A percentile compares a stretch with the other conserved stretches of the same genome.
phyloP scores from a whole-genome alignment of 192 early-diverging fungal species.

The Backusella tarrabulga region DNA sequence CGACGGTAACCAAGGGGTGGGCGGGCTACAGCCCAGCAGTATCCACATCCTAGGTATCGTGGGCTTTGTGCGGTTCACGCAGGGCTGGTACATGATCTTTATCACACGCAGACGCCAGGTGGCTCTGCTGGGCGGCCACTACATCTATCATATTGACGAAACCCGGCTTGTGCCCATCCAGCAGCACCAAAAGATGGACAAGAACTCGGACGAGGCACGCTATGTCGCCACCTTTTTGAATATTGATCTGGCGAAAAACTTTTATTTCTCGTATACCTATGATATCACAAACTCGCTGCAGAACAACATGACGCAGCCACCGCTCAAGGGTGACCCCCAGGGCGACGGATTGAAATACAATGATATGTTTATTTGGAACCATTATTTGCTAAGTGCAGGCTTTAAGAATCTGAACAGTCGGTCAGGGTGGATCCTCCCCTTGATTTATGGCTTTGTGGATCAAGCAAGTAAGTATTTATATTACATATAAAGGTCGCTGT shows the following conservation, averaged over 20 bases:
- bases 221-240: constrained; percentile 87
- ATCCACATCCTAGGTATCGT: constrained; percentile 74
- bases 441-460: constrained; percentile 97
- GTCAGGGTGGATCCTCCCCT: constrained; percentile 74
- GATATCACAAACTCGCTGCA: constrained; percentile 93
- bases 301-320: constrained; percentile 73
- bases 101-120: constrained; percentile 84
- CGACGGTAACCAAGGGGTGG: constrained; percentile 72
- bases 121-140: constrained; percentile 91
- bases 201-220: constrained; percentile 71
- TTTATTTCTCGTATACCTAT: constrained; percentile 97
- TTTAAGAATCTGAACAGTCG: constrained; percentile 65
- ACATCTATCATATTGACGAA: constrained; percentile 95
- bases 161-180: constrained; percentile 77
- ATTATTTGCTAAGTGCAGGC: constrained; percentile 64
- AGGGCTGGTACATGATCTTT: constrained; percentile 89
- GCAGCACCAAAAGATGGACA: constrained; percentile 55
- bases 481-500: neutral
- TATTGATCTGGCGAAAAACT: constrained; percentile 92
- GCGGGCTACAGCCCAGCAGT: constrained; percentile 64
- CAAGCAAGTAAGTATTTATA: constrained; percentile 71
- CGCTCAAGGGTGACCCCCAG: neutral
- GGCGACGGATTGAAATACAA: constrained; percentile 47
- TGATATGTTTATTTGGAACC: constrained; percentile 97
- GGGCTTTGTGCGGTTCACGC: constrained; percentile 89